Base-by-base conservation (phyloP, 306 rosid genomes). In the Vigna reflexopilosa region DNA sequence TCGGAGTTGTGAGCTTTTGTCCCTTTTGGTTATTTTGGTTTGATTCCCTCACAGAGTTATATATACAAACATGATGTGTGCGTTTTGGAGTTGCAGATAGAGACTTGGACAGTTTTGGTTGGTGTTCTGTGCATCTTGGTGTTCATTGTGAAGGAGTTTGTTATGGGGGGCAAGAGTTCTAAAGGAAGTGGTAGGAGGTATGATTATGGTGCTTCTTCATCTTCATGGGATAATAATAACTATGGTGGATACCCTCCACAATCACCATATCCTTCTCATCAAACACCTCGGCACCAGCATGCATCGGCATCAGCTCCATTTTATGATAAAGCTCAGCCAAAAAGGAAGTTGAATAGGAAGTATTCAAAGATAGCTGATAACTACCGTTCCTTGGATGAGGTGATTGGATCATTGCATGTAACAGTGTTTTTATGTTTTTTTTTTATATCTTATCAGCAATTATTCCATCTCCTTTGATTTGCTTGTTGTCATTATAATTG, bases 351-450 rank as follows among this genome's bases (percentile, higher is more conserved):
- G 75, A 88, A 91, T 73, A 87, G 85, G 72, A 91, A 48, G 79
- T 92, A 84, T 83, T 91, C 97, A 0, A 88, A 87, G 76, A 95
- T 95, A 13, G 87, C 92, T 65, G 98, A 92, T 82, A 72, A 92
- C 83, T 95, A 91, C 70, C 88, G 72, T 32, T 92, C 98, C 67
- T 72, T 92, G 54, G 93, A 92, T 67, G 97, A 95, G 98, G 98
- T 82, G 59, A n/a, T 70, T 82, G 55, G 80, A 73, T 56, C 63
- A 16, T 30, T 77, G 70, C 78, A 49, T 57, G 24, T 59, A 68
- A 54, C 16, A 79, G 50, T 77, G 59, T 54, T 82, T 72, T 57
- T 38, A n/a, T 77, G 56, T 73, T 38, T 26, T 30, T 30, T 24
- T 26, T 19, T 54, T 65, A 7, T 65, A 15, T 65, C 13, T 64